These are phyloP conservation scores for Epichloe scottii DNA, from an alignment of 2,329 filamentous ascomycete species.

Conservation along the genomic window DNA sequence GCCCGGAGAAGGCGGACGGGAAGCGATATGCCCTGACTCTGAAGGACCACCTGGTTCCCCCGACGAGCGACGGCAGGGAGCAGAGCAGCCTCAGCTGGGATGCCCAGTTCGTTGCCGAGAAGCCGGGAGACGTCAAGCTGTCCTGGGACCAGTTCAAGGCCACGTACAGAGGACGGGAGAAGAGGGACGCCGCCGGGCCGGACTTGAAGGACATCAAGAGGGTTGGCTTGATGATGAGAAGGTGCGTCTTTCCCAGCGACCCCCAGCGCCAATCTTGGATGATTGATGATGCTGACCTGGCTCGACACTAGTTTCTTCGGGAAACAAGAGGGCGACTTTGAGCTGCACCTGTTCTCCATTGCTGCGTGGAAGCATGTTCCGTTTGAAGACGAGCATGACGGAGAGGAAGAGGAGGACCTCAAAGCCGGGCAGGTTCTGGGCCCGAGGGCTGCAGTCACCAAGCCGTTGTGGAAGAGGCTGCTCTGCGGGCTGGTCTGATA, in stretches of 20 bases:
- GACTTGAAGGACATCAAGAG: constrained; percentile 49
- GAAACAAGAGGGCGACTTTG: constrained; percentile 55
- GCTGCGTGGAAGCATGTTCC: constrained; percentile 12
- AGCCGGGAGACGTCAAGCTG: constrained; percentile 35
- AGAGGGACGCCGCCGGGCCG: constrained; percentile 46
- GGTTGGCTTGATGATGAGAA: constrained; percentile 69
- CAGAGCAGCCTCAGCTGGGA: constrained; percentile 64
- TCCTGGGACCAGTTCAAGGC: constrained; percentile 54
- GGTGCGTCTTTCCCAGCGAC: constrained; percentile 33
- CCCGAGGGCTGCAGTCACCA: constrained; percentile 2
- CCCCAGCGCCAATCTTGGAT: too few species aligned
- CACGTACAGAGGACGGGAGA: constrained; percentile 59
- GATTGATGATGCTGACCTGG: constrained; percentile 11
- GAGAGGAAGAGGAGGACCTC: constrained; percentile 8
- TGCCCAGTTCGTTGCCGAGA: constrained; percentile 43
- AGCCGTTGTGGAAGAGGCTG: constrained; percentile 14
- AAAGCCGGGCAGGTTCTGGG: not conserved
- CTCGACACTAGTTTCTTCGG: constrained; percentile 54
- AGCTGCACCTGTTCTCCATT: constrained; percentile 19
- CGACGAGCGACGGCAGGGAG: constrained; percentile 52
- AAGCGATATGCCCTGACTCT: constrained; percentile 64
- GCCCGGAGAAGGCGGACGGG: constrained; percentile 33
- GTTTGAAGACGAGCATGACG: not conserved
- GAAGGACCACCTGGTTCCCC: constrained; percentile 54
- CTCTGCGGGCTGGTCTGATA: constrained; percentile 16